phyloP scores from a whole-genome alignment of 176 grass and related monocot genomes.

The Oryza longistaminata region DNA sequence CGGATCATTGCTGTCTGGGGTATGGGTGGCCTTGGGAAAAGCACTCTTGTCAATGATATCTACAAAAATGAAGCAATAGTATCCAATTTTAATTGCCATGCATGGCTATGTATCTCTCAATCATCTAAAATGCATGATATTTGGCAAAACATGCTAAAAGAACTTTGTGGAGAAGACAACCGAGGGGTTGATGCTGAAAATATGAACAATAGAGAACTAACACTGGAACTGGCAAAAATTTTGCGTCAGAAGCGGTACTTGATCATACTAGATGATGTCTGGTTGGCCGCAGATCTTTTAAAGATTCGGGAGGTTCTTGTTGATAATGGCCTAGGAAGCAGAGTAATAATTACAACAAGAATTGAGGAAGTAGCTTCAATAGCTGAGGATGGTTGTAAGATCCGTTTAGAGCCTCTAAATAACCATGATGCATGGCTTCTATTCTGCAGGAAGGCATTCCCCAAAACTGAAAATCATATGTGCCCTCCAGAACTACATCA shows the following conservation, averaged over 20 bases:
- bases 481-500: neutral
- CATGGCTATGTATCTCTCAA: conserved; percentile 27
- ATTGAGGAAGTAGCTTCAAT: neutral
- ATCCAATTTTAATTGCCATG: conserved; percentile 26
- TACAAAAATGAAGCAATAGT: conserved; percentile 20
- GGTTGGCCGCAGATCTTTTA: too few species aligned
- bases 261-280: conserved; percentile 55
- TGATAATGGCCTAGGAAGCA: conserved; percentile 2
- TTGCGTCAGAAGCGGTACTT: conserved; percentile 28
- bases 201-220: conserved; percentile 21
- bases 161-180: conserved; percentile 5
- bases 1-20: conserved; percentile 35
- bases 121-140: too few species aligned
- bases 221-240: neutral
- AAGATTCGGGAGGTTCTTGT: too few species aligned
- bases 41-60: conserved; percentile 36
- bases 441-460: neutral
- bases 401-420: neutral
- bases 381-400: neutral
- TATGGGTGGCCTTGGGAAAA: conserved; percentile 45
- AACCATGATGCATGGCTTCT: neutral
- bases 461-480: neutral
- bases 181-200: neutral
- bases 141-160: conserved; percentile 33
- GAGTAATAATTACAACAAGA: neutral